phyloP scores from a whole-genome alignment of 352 stramenopile genomes.

The Globisporangium emineosum region DNA sequence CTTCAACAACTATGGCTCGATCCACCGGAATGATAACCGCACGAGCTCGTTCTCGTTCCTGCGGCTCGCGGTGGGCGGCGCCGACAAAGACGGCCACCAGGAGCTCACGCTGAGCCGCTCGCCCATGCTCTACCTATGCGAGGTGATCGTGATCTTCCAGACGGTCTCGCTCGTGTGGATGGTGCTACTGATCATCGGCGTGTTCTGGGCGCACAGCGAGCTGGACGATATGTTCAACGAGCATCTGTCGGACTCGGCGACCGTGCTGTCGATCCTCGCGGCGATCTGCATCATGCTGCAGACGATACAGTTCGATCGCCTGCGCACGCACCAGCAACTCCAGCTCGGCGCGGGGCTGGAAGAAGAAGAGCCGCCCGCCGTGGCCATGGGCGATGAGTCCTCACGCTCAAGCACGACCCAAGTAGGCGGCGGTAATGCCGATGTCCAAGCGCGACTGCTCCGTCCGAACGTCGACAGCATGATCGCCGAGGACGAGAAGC shows the following conservation, averaged over 20 bases:
- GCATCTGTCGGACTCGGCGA: constrained; percentile 17
- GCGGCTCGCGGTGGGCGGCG: constrained; percentile 38
- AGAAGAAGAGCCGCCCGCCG: constrained; percentile 32
- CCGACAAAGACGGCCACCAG: constrained; percentile 28
- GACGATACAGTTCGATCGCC: constrained; percentile 58
- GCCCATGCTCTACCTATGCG: constrained; percentile 49
- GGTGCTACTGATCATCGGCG: constrained; percentile 35
- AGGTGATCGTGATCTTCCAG: constrained; percentile 62
- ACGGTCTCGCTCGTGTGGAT: constrained; percentile 48
- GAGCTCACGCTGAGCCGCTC: constrained; percentile 52
- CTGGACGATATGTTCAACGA: constrained; percentile 40
- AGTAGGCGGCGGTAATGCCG: background rate
- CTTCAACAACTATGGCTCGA: constrained; percentile 19
- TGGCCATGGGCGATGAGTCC: constrained; percentile 11
- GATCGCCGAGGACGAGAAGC: constrained; percentile 38
- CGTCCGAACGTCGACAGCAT: constrained; percentile 38
- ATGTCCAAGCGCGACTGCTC: constrained; percentile 25
- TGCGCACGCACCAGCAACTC: constrained; percentile 60
- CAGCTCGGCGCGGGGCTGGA: constrained; percentile 60
- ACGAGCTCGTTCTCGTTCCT: constrained; percentile 56
- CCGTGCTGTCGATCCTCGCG: constrained; percentile 25
- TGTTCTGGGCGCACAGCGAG: constrained; percentile 50
- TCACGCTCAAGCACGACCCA: constrained; percentile 3
- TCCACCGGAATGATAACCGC: constrained; percentile 21
- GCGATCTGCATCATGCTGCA: constrained; percentile 52